phyloP scores from a whole-genome alignment of 352 stramenopile species.

The Albugo laibachii region DNA sequence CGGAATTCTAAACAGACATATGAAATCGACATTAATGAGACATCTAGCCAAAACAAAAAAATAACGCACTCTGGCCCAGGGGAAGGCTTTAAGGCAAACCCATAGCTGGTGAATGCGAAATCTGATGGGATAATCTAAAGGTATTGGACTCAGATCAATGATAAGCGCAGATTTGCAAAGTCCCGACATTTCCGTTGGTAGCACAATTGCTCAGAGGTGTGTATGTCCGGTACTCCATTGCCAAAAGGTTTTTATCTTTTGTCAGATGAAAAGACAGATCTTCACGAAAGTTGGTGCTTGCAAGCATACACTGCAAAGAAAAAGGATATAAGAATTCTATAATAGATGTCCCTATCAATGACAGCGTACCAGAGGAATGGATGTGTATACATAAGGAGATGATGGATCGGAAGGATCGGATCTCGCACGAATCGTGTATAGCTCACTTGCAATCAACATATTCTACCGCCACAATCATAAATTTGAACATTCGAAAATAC shows the following conservation, averaged over 20 bases:
- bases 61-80: slow-evolving; percentile 34
- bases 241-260: slow-evolving; percentile 49
- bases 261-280: slow-evolving; percentile 69
- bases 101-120: slow-evolving; percentile 32
- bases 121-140: slow-evolving; percentile 26
- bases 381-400: slow-evolving; percentile 54
- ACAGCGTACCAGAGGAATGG: slow-evolving; percentile 31
- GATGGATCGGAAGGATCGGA: slow-evolving; percentile 29
- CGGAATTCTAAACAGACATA: neutral
- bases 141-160: neutral
- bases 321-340: too few species aligned
- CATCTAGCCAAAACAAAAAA: neutral
- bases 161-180: neutral
- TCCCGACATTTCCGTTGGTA: slow-evolving; percentile 25
- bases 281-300: slow-evolving; percentile 46
- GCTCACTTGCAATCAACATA: neutral
- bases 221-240: slow-evolving; percentile 65
- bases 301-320: slow-evolving; percentile 35
- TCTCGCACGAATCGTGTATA: slow-evolving; percentile 45
- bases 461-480: too few species aligned
- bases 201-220: slow-evolving; percentile 16
- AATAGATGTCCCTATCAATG: neutral
- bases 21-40: neutral
- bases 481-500: too few species aligned
- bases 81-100: slow-evolving; percentile 33